These are phyloP conservation scores for Vitis cinerea DNA, from an alignment of 164 flowering plant genomes.

Conservation along the genomic window DNA sequence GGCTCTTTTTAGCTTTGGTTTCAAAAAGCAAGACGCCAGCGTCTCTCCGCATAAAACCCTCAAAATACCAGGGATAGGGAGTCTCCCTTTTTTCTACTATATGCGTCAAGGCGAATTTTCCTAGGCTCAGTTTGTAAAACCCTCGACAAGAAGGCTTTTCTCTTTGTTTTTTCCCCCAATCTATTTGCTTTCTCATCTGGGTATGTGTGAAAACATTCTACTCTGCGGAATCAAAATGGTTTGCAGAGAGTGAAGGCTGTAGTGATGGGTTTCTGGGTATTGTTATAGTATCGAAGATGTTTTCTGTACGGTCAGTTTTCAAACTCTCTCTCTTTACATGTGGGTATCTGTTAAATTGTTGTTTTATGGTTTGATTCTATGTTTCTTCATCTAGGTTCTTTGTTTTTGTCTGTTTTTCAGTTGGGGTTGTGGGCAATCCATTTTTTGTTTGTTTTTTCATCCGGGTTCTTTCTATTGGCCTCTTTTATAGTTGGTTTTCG, in stretches of 20 bases:
- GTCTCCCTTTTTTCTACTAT: no score
- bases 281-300: slow-evolving; percentile 29
- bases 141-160: no score
- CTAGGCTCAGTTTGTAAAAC: no score
- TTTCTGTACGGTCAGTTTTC: slow-evolving; percentile 37
- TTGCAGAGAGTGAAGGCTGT: slow-evolving; percentile 1
- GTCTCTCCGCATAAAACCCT: no score
- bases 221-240: slow-evolving; percentile 12
- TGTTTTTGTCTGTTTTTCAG: neutral
- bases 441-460: neutral
- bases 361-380: slow-evolving; percentile 1
- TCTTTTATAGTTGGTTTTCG: neutral
- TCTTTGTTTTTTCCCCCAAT: no score
- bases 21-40: no score
- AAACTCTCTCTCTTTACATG: neutral
- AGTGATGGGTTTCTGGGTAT: slow-evolving; percentile 27
- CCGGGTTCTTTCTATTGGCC: slow-evolving; percentile 2
- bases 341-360: slow-evolving; percentile 5
- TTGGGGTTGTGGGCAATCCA: neutral
- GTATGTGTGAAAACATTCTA: neutral
- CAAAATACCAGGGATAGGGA: no score
- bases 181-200: no score
- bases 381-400: neutral
- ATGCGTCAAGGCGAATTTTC: no score
- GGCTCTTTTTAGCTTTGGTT: no score